Evolutionary conservation across 1,139 yeast genomes (phyloP), one percentile per base, ranked within the genome.

Genomic region (Saccharomyces pastorianus): DNA sequence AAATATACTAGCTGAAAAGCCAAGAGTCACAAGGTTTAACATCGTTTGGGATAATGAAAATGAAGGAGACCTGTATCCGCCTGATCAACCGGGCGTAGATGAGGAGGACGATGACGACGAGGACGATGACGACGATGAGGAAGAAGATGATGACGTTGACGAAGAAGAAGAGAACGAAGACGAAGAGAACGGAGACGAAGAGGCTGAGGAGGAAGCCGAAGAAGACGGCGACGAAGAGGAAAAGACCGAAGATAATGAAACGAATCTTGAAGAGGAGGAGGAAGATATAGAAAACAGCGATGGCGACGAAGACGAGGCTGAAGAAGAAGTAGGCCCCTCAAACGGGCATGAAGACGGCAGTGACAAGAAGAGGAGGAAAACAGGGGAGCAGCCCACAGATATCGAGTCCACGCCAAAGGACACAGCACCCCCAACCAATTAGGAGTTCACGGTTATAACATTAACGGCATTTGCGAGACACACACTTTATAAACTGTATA

Each of bases 1-100:
- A 66, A 95, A 91, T 70, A 88, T 93, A 50, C 75, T 95, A 56
- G 98, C 98, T 1, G 99, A 95, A 68, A 95, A 93, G 74, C 99
- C 99, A 41, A 78, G 99, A 62, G 99, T 95, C 46, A 93, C 99
- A 8, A 77, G 97, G 63, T 95, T 91, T 72, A 93, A 93, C 70
- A 93, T 93, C 57, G 95, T 90, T 4, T 93, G 99, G 99, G 93
- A 85, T 68, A 80, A 78, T 53, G 78, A 75, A 56, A 85, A 78
- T 49, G 84, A 78, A 46, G 80, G 76, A 50, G 79, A 78, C 32
- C 88, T 87, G 57, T 87, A 82, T 64, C 96, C 96, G 73, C 95
- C 73, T 4, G 95, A 88, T 55, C 86, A 81, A 63, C 83, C 80
- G 0, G 85, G 79, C 20, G 82, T 76, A 1, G 85, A 80, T 52